These are phyloP conservation scores for Pseudotulostoma volvatum DNA, from an alignment of 495 filamentous ascomycete genomes.

Conservation along the genomic window DNA sequence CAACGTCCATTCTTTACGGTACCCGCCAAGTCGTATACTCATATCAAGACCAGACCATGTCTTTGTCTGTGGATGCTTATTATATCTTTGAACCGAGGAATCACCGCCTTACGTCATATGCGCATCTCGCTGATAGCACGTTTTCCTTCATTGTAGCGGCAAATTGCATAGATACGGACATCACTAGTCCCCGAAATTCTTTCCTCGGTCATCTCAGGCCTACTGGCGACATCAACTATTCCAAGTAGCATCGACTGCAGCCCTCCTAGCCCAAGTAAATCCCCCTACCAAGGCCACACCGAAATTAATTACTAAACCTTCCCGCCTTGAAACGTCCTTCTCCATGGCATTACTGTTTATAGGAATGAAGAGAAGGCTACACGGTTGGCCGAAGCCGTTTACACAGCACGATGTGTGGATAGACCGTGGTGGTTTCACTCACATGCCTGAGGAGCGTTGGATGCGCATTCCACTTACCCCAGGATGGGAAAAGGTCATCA, in stretches of 20 bases:
- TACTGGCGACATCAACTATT: not conserved
- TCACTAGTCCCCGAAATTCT: not conserved
- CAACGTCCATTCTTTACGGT: no score
- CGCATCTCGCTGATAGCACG: not conserved
- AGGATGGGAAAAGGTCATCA: not conserved
- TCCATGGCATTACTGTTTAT: not conserved
- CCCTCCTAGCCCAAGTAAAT: not conserved
- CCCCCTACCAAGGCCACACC: not conserved
- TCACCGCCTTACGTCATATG: not conserved
- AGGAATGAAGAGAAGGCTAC: not conserved
- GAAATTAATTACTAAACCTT: not conserved
- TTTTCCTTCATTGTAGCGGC: not conserved
- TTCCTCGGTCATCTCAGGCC: not conserved
- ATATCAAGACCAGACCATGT: no score
- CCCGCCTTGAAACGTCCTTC: not conserved
- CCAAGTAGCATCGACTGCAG: no score
- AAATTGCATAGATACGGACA: not conserved
- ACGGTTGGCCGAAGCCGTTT: not conserved
- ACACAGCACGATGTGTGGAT: not conserved
- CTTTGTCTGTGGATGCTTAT: not conserved
- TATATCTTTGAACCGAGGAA: not conserved
- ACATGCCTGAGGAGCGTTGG: not conserved
- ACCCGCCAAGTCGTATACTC: no score
- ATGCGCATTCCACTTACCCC: conserved; percentile 2
- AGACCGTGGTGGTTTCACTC: not conserved